Evolutionary conservation across 2,329 filamentous ascomycete species (phyloP).

Genomic region (Paracamarosporium sp.): DNA sequence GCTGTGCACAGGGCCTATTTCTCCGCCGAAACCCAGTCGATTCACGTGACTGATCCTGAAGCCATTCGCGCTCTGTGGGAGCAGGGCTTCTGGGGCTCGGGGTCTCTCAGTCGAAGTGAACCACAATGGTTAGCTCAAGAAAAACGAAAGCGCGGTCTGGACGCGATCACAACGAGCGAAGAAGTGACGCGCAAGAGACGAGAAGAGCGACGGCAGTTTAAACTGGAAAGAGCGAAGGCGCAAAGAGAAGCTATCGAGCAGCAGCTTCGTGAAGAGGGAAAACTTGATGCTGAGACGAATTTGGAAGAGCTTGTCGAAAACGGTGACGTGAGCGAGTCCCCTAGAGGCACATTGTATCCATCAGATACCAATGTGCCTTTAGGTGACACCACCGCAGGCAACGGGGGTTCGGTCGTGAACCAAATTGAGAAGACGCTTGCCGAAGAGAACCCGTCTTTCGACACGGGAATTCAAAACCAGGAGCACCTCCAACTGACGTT

Average conservation of each 20-base stretch:
- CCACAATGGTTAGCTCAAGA: slow-evolving; percentile 90
- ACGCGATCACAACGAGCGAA: slow-evolving; percentile 76
- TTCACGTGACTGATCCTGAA: slow-evolving; percentile 80
- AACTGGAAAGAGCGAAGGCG: slow-evolving; percentile 87
- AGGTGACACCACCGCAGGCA: slow-evolving; percentile 14
- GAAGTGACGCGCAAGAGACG: slow-evolving; percentile 78
- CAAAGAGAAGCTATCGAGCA: slow-evolving; percentile 85
- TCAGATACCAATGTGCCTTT: slow-evolving; percentile 13
- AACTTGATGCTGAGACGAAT: slow-evolving; percentile 31
- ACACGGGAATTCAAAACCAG: slow-evolving; percentile 49
- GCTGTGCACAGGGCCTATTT: slow-evolving; percentile 76
- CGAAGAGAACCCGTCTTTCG: slow-evolving; percentile 11
- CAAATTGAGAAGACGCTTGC: slow-evolving; percentile 20
- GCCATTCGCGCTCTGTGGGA: slow-evolving; percentile 89
- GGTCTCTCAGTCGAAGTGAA: slow-evolving; percentile 89
- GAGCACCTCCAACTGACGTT: slow-evolving; percentile 92
- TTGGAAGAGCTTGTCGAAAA: slow-evolving; percentile 39
- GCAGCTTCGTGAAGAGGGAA: slow-evolving; percentile 65
- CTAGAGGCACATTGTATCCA: slow-evolving; percentile 26
- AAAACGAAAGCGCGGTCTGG: slow-evolving; percentile 71
- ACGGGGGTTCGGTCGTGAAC: slow-evolving; percentile 17
- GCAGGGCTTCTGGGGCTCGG: slow-evolving; percentile 97
- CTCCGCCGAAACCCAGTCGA: slow-evolving; percentile 79
- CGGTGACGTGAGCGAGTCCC: slow-evolving; percentile 24
- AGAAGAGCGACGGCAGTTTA: slow-evolving; percentile 81